Base-by-base conservation (phyloP, 2,329 filamentous ascomycete genomes). In the Neofusicoccum parvum region DNA sequence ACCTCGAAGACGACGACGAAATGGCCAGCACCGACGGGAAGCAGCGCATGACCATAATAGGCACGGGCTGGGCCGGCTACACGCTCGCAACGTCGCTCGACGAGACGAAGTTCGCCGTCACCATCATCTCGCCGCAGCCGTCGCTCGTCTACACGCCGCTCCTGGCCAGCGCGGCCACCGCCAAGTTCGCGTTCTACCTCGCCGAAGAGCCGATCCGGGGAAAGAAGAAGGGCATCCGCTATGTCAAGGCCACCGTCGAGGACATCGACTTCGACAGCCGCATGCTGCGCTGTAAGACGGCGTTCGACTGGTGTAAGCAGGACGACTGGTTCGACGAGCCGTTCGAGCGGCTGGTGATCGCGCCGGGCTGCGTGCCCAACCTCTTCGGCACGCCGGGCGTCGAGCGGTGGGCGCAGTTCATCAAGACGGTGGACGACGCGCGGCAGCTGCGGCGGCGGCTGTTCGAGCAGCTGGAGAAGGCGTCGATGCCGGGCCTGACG, bases 61-160 rank as follows among this genome's bases (percentile, higher is more conserved):
- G 79, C 10, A 76, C 77, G 20, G 79, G 79, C 34, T 80, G 78
- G 78, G 75, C 75, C 45, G 79, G 79, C 36, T 80, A 74, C 66
- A 77, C 75, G 11, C 69, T 80, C 3, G 72, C 75, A 1, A 78
- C 80, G 59, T 69, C 76, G 11, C 68, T 80, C 3, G 71, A 74
- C 45, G 67, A 75, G 20, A 70, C 71, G 4, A 76, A 75, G 58
- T 81, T 80, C 68, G 72, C 76, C 46, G 70, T 82, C 39, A 77
- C 74, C 1, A 70, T 81, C 43, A 77, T 82, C 15, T 81, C 80
- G 0, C 80, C 80, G 1, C 66, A 75, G 6, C 73, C 79, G 6
- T 82, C 80, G 3, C 75, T 79, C 36, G 78, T 79, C 54, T 80
- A 82, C 65, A 83, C 80, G 0, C 80, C 81, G 7, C 72, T 82